Conservation (phyloP, 352 stramenopile genomes). For the Globisporangium megalacanthum region DNA sequence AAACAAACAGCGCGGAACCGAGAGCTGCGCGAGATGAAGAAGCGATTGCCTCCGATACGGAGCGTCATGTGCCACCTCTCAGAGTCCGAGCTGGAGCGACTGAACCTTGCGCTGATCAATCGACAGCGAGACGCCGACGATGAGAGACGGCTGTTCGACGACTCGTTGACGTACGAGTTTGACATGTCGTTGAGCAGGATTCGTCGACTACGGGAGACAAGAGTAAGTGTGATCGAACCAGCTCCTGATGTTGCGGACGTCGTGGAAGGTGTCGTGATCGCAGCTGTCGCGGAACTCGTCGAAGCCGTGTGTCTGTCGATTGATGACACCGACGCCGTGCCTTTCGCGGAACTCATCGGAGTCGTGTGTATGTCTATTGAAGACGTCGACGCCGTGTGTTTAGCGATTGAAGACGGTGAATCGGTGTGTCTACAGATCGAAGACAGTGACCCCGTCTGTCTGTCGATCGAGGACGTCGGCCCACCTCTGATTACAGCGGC, state of each 20-base stretch:
- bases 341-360: not conserved
- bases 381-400: conserved; percentile 4
- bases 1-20: conserved; percentile 13
- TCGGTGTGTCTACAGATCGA: no score
- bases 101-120: conserved; percentile 7
- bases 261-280: not conserved
- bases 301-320: conserved; percentile 22
- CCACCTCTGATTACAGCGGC: no score
- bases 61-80: conserved; percentile 25
- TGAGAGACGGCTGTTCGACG: conserved; percentile 26
- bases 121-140: conserved; percentile 13
- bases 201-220: conserved; percentile 11
- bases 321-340: conserved; percentile 29
- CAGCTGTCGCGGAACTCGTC: conserved; percentile 15
- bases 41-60: conserved; percentile 17
- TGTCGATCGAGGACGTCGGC: no score
- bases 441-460: no score
- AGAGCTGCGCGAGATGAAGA: conserved; percentile 14
- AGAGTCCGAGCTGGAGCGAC: conserved; percentile 6
- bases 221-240: conserved; percentile 1
- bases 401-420: conserved; percentile 17
- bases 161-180: conserved; percentile 17
- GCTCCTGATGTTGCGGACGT: not conserved
- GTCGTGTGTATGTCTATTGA: no score
- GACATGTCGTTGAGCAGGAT: conserved; percentile 16